phyloP scores from a whole-genome alignment of 2,329 filamentous ascomycete species.

The Monosporascus sp. region DNA sequence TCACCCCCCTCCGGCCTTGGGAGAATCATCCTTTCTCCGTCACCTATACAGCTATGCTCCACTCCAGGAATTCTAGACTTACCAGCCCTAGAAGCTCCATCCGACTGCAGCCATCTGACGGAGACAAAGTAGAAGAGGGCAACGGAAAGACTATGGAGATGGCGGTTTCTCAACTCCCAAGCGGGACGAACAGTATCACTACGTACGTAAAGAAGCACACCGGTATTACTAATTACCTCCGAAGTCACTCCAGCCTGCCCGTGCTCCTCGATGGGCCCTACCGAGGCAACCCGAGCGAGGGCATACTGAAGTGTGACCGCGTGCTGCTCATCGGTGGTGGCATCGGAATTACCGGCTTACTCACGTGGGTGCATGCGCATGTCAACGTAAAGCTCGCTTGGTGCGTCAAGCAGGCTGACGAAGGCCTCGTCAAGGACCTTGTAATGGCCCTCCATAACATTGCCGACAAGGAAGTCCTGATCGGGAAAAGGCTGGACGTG shows the following conservation, averaged over 20 bases:
- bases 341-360: conserved; percentile 9
- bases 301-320: conserved; percentile 6
- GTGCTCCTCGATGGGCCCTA: conserved; percentile 8
- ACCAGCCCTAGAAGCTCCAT: neutral
- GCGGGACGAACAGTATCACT: conserved; percentile 1
- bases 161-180: neutral
- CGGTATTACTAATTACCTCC: conserved; percentile 4
- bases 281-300: conserved; percentile 1
- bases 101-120: neutral
- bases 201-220: conserved; percentile 5
- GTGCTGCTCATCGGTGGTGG: conserved; percentile 11
- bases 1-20: conserved; percentile 36
- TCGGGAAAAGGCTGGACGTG: conserved; percentile 5
- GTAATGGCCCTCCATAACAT: neutral
- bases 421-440: conserved; percentile 1
- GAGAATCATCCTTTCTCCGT: conserved; percentile 52
- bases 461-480: conserved; percentile 4
- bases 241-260: neutral
- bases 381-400: conserved; percentile 6
- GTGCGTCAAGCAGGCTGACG: conserved; percentile 2
- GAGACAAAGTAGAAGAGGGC: conserved; percentile 1
- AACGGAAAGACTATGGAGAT: neutral
- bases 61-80: neutral
- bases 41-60: conserved; percentile 16
- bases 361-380: conserved; percentile 2